phyloP scores from a whole-genome alignment of 345 rosid species.

The Acer campestre region DNA sequence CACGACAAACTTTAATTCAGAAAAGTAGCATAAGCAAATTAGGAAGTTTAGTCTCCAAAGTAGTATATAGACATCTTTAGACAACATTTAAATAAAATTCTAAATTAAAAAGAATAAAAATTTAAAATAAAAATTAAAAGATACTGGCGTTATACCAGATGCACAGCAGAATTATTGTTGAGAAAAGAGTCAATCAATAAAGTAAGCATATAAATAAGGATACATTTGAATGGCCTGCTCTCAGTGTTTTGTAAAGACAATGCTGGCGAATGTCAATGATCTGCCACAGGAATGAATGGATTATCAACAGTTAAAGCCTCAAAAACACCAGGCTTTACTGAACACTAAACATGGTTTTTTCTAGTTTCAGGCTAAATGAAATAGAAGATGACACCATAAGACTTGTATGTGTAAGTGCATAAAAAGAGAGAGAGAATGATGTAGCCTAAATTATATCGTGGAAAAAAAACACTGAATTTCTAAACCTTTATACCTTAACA shows the following conservation, averaged over 20 bases:
- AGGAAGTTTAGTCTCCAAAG: not conserved
- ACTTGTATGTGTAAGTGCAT: not conserved
- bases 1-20: not conserved
- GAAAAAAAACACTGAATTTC: not conserved
- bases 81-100: not conserved
- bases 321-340: not conserved
- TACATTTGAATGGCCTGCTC: constrained; percentile 90
- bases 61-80: not conserved
- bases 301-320: constrained; percentile 15
- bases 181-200: constrained; percentile 5
- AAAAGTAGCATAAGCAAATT: not conserved
- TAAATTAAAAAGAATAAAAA: not conserved
- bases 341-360: not conserved
- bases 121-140: not conserved
- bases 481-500: constrained; percentile 58
- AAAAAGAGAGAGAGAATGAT: not conserved
- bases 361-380: not conserved
- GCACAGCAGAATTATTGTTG: not conserved
- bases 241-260: constrained; percentile 74
- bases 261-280: constrained; percentile 73
- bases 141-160: not conserved
- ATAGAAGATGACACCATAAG: not conserved
- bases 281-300: constrained; percentile 43
- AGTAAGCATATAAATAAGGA: constrained; percentile 39
- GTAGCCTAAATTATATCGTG: not conserved